Evolutionary conservation across 177 flowering plant species (phyloP).

Genomic region (Vitis hybrid): DNA sequence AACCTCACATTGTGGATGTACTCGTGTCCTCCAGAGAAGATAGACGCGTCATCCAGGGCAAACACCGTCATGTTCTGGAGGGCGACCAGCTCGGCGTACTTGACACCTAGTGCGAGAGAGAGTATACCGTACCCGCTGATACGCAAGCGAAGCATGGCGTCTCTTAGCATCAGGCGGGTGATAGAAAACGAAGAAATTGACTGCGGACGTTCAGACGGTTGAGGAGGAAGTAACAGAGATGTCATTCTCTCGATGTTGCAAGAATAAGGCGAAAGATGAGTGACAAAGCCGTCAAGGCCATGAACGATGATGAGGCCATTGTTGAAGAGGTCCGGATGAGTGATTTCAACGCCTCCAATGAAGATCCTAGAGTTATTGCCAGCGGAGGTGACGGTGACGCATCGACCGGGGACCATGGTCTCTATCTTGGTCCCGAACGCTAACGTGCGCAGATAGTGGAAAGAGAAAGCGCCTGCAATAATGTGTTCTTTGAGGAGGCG

Average conservation of each 20-base stretch:
- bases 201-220: constrained; percentile 1
- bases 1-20: constrained; percentile 52
- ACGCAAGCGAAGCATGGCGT: constrained; percentile 57
- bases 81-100: constrained; percentile 46
- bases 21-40: constrained; percentile 55
- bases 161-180: constrained; percentile 58
- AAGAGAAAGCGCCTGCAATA: constrained; percentile 55
- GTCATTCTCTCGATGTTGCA: constrained; percentile 45
- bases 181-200: constrained; percentile 14
- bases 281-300: constrained; percentile 50
- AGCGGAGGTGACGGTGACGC: constrained; percentile 53
- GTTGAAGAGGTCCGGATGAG: constrained; percentile 64
- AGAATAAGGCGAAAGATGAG: constrained; percentile 55
- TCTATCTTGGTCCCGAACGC: constrained; percentile 62
- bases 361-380: constrained; percentile 26
- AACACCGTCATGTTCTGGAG: constrained; percentile 56
- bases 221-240: constrained; percentile 22
- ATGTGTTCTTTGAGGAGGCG: constrained; percentile 57
- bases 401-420: constrained; percentile 52
- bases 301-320: constrained; percentile 56
- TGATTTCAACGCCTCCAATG: constrained; percentile 56
- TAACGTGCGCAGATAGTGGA: constrained; percentile 40
- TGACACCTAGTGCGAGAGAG: constrained; percentile 50
- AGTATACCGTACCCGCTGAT: constrained; percentile 55
- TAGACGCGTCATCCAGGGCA: constrained; percentile 54